Conservation (phyloP, 768 basidiomycete species). For the Pisolithus marmoratus region DNA sequence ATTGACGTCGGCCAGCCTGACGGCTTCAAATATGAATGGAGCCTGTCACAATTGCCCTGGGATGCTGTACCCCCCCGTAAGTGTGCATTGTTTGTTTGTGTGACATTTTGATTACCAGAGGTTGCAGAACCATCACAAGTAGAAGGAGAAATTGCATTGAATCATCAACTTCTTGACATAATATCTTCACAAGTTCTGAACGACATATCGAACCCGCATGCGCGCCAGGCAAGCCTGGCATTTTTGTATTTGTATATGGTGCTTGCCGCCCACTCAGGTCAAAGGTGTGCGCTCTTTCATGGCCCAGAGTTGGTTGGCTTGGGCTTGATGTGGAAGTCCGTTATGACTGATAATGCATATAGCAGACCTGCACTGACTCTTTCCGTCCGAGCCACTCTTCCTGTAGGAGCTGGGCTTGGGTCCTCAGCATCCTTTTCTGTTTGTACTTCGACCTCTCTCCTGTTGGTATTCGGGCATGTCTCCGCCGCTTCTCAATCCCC, state of each 20-base stretch:
- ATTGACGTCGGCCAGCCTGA: slow-evolving; percentile 36
- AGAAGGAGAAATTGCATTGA: slow-evolving; percentile 40
- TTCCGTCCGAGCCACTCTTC: slow-evolving; percentile 80
- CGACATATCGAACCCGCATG: slow-evolving; percentile 25
- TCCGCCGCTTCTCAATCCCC: slow-evolving; percentile 37
- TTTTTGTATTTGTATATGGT: slow-evolving; percentile 95
- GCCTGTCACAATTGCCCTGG: slow-evolving; percentile 75
- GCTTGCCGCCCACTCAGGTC: slow-evolving; percentile 34
- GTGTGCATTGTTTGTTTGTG: slow-evolving; percentile 37
- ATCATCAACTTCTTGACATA: slow-evolving; percentile 67
- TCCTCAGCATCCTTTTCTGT: slow-evolving; percentile 95
- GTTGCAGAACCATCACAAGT: neutral
- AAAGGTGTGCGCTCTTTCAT: neutral
- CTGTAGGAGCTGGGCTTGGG: slow-evolving; percentile 92
- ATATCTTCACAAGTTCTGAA: slow-evolving; percentile 45
- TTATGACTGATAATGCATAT: neutral
- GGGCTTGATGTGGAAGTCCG: no score
- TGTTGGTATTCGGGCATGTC: slow-evolving; percentile 72
- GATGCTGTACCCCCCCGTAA: slow-evolving; percentile 51
- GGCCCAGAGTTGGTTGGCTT: slow-evolving; percentile 2
- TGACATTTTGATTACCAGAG: neutral
- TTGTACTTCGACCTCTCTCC: slow-evolving; percentile 74
- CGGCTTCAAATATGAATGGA: slow-evolving; percentile 77
- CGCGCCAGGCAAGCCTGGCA: slow-evolving; percentile 52
- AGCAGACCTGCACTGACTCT: slow-evolving; percentile 74